Evolutionary conservation across 768 basidiomycete species (phyloP), one percentile per base, ranked within the genome.

Genomic region (Suillus discolor): DNA sequence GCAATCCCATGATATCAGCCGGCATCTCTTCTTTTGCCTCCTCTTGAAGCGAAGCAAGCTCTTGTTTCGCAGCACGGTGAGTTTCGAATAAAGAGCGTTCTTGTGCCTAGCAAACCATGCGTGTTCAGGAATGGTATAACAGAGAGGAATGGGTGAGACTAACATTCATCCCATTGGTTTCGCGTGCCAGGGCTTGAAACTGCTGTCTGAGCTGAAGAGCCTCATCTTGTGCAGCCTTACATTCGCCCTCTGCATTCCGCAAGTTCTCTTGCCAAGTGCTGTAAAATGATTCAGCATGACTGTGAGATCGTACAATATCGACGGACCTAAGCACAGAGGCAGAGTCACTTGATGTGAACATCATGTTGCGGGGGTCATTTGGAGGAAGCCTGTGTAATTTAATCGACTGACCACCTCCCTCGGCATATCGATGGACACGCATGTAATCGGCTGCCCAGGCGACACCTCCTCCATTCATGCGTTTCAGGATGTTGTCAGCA

Each of bases 21-120:
- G 91, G 89, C 73, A 90, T 78, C 15, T 91, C 89, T 23, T 91
- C 89, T 64, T 89, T 90, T 15, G 83, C 82, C 67, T 90, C 89
- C 42, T 83, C 78, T 67, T 89, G 84, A 20, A 91, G 72, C 25
- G 76, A 75, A 38, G 72, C 70, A 47, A 85, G 75, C 2, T 67
- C 69, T 8, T 66, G 41, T 72, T 80, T 87, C 38, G 81, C 79
- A 7, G 57, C 57, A 44, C 77, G 72, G 63, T 74, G 65, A 31
- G n/a, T 61, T 15, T 74, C 77, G 20, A 72, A 44, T 53, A 73
- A 66, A 16, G 49, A 62, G 55, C 64, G 74, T 62, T 72, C 76
- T 31, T 39, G 66, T 6, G 1, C 38, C 77, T 77, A 42, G 39
- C 18, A 28, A 31, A 42, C 25, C 59, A 42, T 28, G 63, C 34